Base-by-base conservation (phyloP, 805 yeast species). In the Candida dajiaensis region DNA sequence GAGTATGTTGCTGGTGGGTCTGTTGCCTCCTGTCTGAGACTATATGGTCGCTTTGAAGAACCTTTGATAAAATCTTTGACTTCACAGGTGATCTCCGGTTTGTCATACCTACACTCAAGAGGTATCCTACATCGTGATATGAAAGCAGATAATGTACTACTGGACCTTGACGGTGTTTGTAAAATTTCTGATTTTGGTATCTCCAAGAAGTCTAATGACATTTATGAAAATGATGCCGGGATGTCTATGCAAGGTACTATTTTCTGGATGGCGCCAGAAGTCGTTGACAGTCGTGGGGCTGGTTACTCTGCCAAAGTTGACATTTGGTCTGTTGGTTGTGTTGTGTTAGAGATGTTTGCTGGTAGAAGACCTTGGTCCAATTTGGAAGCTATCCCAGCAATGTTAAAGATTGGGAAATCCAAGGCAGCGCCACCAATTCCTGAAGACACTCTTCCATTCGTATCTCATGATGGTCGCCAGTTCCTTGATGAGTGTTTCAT, bases 241-340 rank as follows among this genome's bases (percentile, higher is more conserved):
- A 87, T 90, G 96, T 90, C 97, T 12, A 89, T 88, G 95, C 96
- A 95, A 66, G 99, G 99, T 21, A 90, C 99, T 0, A 89, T 95
- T 1, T 94, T 90, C 64, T 94, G 99, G 99, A 94, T 94, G 99
- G 99, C 99, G 1, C 99, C 99, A 0, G 99, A 94, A 62, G 96
- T 95, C 53, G 89, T 94, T 43, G 92, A 89, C 62, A 89, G 88
- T 48, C 82, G 78, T 57, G 94, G 82, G 53, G 94, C 85, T 62
- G 99, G 99, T 0, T 94, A 94, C 63, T 88, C 95, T 70, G 99
- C 99, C 19, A 94, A 94, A 66, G 89, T 94, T 21, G 99, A 94
- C 66, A 90, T 94, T 36, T 94, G 99, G 99, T 90, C 98, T 0
- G 66, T 92, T 21, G 99, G 99, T 1, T 94, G 99, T 70, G 97